phyloP scores from a whole-genome alignment of 345 rosid species.

The Erodium maritimum region DNA sequence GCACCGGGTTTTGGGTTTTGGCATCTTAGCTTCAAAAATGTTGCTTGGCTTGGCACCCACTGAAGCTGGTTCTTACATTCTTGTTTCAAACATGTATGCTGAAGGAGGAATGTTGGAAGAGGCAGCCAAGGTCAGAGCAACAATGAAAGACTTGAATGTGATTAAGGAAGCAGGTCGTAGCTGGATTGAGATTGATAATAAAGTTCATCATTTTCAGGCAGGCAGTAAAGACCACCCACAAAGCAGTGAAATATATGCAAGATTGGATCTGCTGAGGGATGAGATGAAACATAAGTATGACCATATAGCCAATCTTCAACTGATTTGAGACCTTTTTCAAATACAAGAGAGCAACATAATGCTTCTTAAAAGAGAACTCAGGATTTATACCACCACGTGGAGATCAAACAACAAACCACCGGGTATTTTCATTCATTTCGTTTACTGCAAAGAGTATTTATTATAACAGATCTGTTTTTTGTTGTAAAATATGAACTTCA shows the following conservation, averaged over 20 bases:
- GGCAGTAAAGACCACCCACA: slow-evolving; percentile 16
- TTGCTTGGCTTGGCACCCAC: slow-evolving; percentile 17
- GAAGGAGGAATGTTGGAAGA: slow-evolving; percentile 18
- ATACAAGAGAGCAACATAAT: not conserved
- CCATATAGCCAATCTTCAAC: slow-evolving; percentile 7
- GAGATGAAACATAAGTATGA: slow-evolving; percentile 11
- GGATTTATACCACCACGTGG: too few species aligned
- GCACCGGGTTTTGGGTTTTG: slow-evolving; percentile 15
- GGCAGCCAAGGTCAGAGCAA: slow-evolving; percentile 13
- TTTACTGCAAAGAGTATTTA: too few species aligned
- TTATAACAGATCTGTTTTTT: too few species aligned
- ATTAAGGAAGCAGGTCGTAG: slow-evolving; percentile 23
- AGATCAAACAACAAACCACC: too few species aligned
- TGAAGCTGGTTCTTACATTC: slow-evolving; percentile 21
- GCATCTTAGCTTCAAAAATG: slow-evolving; percentile 13
- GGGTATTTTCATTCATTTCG: too few species aligned
- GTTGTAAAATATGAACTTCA: too few species aligned
- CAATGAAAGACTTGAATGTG: slow-evolving; percentile 13
- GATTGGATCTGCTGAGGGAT: slow-evolving; percentile 15
- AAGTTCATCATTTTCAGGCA: slow-evolving; percentile 19
- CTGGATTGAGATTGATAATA: slow-evolving; percentile 17
- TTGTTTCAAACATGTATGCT: slow-evolving; percentile 20
- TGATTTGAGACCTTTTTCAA: slow-evolving; percentile 4
- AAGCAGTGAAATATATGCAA: slow-evolving; percentile 22
- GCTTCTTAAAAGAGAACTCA: not conserved